phyloP scores from a whole-genome alignment of 2,329 filamentous ascomycete species.

The Amylocarpus encephaloides region DNA sequence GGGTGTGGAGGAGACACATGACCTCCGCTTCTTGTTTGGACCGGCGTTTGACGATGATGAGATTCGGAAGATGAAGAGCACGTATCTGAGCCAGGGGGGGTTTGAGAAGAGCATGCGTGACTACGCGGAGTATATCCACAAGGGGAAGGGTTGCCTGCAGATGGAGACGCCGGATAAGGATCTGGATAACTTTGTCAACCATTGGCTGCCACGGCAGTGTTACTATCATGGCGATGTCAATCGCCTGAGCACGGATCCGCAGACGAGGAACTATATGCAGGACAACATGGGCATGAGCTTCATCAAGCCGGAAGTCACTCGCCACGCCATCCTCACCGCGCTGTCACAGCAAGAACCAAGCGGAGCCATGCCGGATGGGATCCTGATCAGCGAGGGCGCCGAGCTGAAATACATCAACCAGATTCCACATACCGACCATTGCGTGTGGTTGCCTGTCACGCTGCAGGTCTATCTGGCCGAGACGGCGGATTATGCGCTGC shows the following conservation, averaged over 20 bases:
- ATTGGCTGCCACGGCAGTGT: slow-evolving; percentile 51
- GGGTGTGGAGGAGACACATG: slow-evolving; percentile 34
- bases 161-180: slow-evolving; percentile 49
- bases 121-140: slow-evolving; percentile 45
- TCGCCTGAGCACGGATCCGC: slow-evolving; percentile 51
- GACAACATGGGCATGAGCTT: slow-evolving; percentile 57
- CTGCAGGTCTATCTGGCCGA: slow-evolving; percentile 50
- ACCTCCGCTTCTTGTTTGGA: slow-evolving; percentile 50
- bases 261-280: slow-evolving; percentile 53
- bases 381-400: slow-evolving; percentile 46
- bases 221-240: slow-evolving; percentile 56
- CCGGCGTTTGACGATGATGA: slow-evolving; percentile 48
- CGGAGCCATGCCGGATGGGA: slow-evolving; percentile 53
- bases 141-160: slow-evolving; percentile 43
- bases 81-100: slow-evolving; percentile 43
- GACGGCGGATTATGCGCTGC: slow-evolving; percentile 46
- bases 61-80: slow-evolving; percentile 38
- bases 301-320: slow-evolving; percentile 44
- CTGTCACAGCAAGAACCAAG: slow-evolving; percentile 47
- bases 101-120: slow-evolving; percentile 41
- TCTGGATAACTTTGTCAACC: slow-evolving; percentile 52
- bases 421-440: slow-evolving; percentile 54
- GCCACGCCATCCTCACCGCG: slow-evolving; percentile 42
- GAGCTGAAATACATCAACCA: slow-evolving; percentile 57
- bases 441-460: slow-evolving; percentile 50